Evolutionary conservation across 257 asterid species (phyloP).

Genomic region (Solanum appendiculatum): DNA sequence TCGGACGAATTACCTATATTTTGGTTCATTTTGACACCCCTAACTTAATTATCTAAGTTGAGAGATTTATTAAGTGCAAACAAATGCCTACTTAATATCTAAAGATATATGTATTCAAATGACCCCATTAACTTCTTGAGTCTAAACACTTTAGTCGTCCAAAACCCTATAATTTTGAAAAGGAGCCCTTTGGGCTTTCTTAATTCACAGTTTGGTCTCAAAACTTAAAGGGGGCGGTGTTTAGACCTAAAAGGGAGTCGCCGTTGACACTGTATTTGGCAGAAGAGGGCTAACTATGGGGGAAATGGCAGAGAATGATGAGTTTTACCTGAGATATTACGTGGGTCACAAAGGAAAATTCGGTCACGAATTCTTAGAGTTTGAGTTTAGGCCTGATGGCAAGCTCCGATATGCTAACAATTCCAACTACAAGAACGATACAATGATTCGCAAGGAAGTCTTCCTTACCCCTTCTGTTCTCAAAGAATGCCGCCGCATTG

Average conservation of each 20-base stretch:
- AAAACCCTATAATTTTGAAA: neutral
- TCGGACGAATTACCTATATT: too few relatives aligned
- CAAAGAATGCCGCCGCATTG: conserved; percentile 96
- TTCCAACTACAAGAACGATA: conserved; percentile 95
- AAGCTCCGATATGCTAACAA: conserved; percentile 95
- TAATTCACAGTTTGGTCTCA: neutral
- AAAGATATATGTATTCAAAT: neutral
- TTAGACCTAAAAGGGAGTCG: neutral
- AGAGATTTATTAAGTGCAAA: too few relatives aligned
- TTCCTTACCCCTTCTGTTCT: conserved; percentile 82
- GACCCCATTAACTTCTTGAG: neutral
- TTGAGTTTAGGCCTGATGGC: conserved; percentile 92
- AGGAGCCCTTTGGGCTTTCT: neutral
- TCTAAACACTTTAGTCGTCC: neutral
- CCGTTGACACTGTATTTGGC: neutral
- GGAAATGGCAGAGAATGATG: conserved; percentile 36
- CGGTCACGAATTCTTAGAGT: conserved; percentile 90
- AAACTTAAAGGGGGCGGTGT: neutral
- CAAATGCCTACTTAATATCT: too few relatives aligned
- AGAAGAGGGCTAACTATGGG: conserved; percentile 25
- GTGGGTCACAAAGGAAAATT: conserved; percentile 95
- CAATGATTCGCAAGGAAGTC: conserved; percentile 96
- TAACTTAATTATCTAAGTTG: neutral
- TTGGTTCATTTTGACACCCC: too few relatives aligned
- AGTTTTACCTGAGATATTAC: conserved; percentile 89